These are phyloP conservation scores for Saturnispora quitensis DNA, from an alignment of 805 yeast species.

Conservation along the genomic window DNA sequence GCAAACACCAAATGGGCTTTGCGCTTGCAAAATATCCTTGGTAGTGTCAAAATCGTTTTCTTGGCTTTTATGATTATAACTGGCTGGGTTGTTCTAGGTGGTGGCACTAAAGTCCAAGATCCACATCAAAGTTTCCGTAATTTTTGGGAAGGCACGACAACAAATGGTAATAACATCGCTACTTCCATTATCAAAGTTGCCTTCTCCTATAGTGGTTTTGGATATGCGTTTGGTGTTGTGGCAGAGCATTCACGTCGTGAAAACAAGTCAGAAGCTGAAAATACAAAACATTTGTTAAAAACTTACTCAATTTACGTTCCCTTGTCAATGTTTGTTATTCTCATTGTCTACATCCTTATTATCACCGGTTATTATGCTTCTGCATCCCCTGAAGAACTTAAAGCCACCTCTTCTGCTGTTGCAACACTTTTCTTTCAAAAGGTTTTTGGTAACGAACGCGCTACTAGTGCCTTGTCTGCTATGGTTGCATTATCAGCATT, in stretches of 20 bases:
- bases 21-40: conserved; percentile 54
- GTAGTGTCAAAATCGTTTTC: conserved; percentile 63
- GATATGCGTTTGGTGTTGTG: conserved; percentile 32
- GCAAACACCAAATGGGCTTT: conserved; percentile 57
- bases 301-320: conserved; percentile 72
- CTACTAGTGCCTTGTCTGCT: conserved; percentile 60
- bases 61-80: conserved; percentile 61
- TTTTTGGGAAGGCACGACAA: conserved; percentile 34
- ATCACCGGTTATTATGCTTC: conserved; percentile 79
- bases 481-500: conserved; percentile 75
- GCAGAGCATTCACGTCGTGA: conserved; percentile 34
- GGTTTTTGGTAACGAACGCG: conserved; percentile 54
- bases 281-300: conserved; percentile 33
- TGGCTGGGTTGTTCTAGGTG: conserved; percentile 83
- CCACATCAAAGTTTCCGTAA: conserved; percentile 25
- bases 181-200: conserved; percentile 36
- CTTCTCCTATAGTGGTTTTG: conserved; percentile 35
- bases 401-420: conserved; percentile 54
- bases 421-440: conserved; percentile 70
- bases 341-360: conserved; percentile 62
- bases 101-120: conserved; percentile 37
- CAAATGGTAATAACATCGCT: conserved; percentile 34
- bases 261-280: conserved; percentile 36
- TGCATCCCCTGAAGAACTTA: conserved; percentile 47
- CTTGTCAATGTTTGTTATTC: conserved; percentile 48